Base-by-base conservation (phyloP, 2,329 filamentous ascomycete species). In the Neospermospora avenae region DNA sequence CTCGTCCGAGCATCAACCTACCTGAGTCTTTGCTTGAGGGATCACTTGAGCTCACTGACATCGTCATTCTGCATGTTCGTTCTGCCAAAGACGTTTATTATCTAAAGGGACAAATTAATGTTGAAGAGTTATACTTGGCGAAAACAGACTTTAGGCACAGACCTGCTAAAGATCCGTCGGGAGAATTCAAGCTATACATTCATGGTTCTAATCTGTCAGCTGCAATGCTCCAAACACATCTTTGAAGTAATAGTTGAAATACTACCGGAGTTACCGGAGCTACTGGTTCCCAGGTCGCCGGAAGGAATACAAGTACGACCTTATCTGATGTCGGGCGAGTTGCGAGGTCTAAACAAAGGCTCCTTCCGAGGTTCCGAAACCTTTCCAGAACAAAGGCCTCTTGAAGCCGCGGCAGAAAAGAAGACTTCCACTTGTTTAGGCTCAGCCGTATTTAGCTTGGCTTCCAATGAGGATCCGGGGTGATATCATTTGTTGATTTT, bases 371-470 rank as follows among this genome's bases (percentile, higher is more conserved):
- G 34, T 54, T 41, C 24, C 51, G 51, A 28, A 22, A 18, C 35
- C 34, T 54, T 54, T 54, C 20, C 18, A 54, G 51, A 41, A 54
- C 14, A 28, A 54, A 54, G 2, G 11, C n/a, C 6, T 18, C 18
- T 18, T 51, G 46, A 35, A 44, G 25, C 16, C 24, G 37, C 41
- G 31, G 41, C 18, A 11, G 45, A n/a, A 6, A 16, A 45, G 13
- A 46, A 34, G n/a, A n/a, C n/a, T 37, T 16, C 25, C n/a, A 14
- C 25, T n/a, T 46, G 14, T 45, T 58, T 45, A 53, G 51, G 37
- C 48, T 58, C 56, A 58, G 56, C 56, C 56, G 48, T 52, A 25
- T 31, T 20, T 53, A 41, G 37, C 56, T 58, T 58, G 56, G 48
- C 56, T 14, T 20, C 56, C 46, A 58, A 46, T 54, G 14, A 53